A percentile compares a stretch with the other conserved stretches of the same genome.
Evolutionary conservation across 192 early-diverging fungal species (phyloP).

Genomic region (Coemansia interrupta): DNA sequence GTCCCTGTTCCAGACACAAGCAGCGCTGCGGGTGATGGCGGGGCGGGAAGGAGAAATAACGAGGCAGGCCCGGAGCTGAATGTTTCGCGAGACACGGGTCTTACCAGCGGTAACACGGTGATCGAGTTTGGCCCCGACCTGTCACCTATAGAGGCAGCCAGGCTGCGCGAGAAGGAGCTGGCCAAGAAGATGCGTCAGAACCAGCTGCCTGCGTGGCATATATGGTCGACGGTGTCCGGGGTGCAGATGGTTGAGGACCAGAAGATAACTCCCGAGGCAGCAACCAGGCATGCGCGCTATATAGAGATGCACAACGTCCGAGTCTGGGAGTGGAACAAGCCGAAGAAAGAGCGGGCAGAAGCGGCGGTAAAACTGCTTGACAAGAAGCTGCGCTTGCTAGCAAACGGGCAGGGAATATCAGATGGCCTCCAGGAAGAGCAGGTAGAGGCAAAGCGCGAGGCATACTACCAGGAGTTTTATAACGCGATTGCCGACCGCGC

Average conservation of each 20-base stretch:
- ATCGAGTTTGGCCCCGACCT: conserved; percentile 71
- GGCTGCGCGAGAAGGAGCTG: conserved; percentile 61
- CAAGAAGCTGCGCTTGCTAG: conserved; percentile 13
- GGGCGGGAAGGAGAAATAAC: conserved; percentile 31
- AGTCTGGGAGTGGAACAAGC: conserved; percentile 31
- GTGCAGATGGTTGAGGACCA: conserved; percentile 45
- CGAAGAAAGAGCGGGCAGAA: conserved; percentile 24
- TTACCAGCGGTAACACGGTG: conserved; percentile 62
- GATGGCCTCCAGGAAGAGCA: conserved; percentile 26
- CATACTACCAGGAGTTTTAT: conserved; percentile 35
- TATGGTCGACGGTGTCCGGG: conserved; percentile 68
- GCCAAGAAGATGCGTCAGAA: conserved; percentile 71
- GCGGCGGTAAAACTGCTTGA: conserved; percentile 23
- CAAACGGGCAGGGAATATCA: conserved; percentile 7
- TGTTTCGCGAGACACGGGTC: conserved; percentile 63
- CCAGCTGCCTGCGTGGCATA: conserved; percentile 75
- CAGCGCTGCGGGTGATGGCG: conserved; percentile 37
- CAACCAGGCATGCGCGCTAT: conserved; percentile 21
- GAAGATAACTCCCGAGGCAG: conserved; percentile 39
- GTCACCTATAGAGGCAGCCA: conserved; percentile 58
- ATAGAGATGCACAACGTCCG: conserved; percentile 27
- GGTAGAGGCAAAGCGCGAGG: conserved; percentile 36
- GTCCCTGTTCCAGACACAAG: conserved; percentile 43
- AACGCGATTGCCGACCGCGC: conserved; percentile 15
- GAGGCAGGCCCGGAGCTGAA: conserved; percentile 59